phyloP scores from a whole-genome alignment of 2,329 filamentous ascomycete genomes.

The Dichotomopilus funicola region DNA sequence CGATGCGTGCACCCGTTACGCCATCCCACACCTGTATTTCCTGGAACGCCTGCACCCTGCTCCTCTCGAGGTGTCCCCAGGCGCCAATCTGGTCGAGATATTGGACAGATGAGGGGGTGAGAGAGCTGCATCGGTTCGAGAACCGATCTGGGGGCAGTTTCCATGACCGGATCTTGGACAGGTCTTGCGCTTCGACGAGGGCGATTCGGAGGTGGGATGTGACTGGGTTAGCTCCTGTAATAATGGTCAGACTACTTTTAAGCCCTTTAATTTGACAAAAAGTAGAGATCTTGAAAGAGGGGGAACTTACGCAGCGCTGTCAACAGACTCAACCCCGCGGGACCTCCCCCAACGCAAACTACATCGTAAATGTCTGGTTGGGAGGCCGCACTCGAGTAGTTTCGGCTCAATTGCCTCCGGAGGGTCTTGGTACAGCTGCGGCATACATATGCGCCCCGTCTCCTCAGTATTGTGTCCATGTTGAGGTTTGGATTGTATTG shows the following conservation, averaged over 20 bases:
- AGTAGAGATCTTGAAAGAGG: no score
- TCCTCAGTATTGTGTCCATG: conserved; percentile 24
- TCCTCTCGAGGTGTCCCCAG: conserved; percentile 68
- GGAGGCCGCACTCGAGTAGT: conserved; percentile 36
- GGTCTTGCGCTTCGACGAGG: conserved; percentile 83
- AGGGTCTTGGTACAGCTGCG: conserved; percentile 39
- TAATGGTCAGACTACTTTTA: conserved; percentile 2
- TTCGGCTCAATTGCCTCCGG: conserved; percentile 32
- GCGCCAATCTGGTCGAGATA: conserved; percentile 80
- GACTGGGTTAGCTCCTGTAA: conserved; percentile 62
- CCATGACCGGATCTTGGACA: conserved; percentile 62
- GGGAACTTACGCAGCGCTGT: conserved; percentile 61
- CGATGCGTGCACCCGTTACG: conserved; percentile 76
- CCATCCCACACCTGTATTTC: conserved; percentile 99
- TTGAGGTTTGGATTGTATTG: not conserved
- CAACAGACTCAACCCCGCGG: conserved; percentile 77
- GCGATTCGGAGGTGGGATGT: conserved; percentile 77
- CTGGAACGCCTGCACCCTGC: conserved; percentile 78
- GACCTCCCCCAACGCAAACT: conserved; percentile 83
- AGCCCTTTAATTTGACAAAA: no score
- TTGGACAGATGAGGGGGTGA: conserved; percentile 80
- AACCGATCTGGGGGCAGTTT: conserved; percentile 61
- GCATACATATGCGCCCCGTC: conserved; percentile 36
- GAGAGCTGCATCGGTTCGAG: conserved; percentile 91
- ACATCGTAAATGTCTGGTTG: conserved; percentile 80